These are phyloP conservation scores for Cladophialophora bantiana DNA, from an alignment of 2,329 filamentous ascomycete species.

Conservation along the genomic window DNA sequence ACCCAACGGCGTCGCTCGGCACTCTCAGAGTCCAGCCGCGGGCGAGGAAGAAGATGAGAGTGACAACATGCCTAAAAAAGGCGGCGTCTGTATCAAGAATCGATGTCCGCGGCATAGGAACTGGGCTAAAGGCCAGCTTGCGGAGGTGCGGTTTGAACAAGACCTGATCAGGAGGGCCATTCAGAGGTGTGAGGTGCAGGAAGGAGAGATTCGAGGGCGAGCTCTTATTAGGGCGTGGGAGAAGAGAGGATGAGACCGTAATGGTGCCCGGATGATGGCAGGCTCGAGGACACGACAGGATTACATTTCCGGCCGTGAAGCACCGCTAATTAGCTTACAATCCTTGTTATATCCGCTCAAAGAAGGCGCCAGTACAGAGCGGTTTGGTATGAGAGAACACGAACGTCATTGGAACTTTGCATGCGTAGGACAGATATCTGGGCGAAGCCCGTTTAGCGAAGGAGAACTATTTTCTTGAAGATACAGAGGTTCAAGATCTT, in stretches of 20 bases:
- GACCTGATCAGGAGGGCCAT: conserved; percentile 36
- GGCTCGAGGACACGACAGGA: neutral
- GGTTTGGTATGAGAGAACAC: neutral
- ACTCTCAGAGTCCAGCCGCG: conserved; percentile 42
- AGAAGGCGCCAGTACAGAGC: neutral
- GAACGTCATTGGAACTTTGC: neutral
- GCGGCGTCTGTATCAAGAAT: conserved; percentile 56
- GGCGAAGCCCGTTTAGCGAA: neutral
- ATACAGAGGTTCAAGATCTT: too few relatives aligned
- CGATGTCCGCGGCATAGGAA: conserved; percentile 57
- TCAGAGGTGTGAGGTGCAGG: conserved; percentile 27
- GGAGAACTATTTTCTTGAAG: neutral
- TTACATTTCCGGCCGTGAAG: neutral
- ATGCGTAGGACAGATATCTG: neutral
- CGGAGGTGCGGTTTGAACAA: conserved; percentile 39
- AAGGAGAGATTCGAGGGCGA: conserved; percentile 34
- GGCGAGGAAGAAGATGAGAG: conserved; percentile 47
- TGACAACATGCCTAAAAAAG: conserved; percentile 43
- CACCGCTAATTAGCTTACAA: neutral
- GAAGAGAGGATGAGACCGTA: conserved; percentile 22
- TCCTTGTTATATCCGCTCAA: neutral
- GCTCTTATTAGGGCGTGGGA: conserved; percentile 38
- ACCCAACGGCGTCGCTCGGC: conserved; percentile 36
- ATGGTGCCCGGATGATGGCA: neutral
- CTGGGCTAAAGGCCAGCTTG: conserved; percentile 55